Percentiles rank a stretch among this genome's conserved stretches.
Evolutionary conservation across 2,329 filamentous ascomycete genomes (phyloP).

Genomic region (Alternaria sp.): DNA sequence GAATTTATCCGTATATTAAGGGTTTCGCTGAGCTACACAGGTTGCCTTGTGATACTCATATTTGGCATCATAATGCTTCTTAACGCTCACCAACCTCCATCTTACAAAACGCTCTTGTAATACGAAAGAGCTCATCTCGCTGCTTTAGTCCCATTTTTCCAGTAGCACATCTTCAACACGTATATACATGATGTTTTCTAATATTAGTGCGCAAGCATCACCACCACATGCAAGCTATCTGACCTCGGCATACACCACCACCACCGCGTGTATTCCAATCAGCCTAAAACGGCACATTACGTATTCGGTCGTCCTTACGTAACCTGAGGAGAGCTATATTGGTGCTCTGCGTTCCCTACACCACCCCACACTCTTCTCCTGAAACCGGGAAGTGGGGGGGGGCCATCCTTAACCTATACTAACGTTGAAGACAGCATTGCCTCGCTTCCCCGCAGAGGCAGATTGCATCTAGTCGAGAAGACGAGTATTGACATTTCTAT

Average conservation of each 20-base stretch:
- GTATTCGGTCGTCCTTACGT: not conserved
- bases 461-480: not conserved
- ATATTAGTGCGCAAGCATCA: not conserved
- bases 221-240: not conserved
- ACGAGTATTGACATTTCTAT: not conserved
- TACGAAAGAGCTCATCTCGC: too few species aligned
- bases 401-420: not conserved
- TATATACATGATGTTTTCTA: not conserved
- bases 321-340: not conserved
- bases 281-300: not conserved
- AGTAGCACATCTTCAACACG: not conserved
- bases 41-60: too few species aligned
- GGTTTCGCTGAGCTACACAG: too few species aligned
- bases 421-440: not conserved
- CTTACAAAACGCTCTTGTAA: too few species aligned
- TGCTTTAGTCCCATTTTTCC: too few species aligned
- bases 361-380: not conserved
- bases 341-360: not conserved
- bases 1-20: too few species aligned
- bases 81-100: too few species aligned
- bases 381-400: slow-evolving; percentile 3
- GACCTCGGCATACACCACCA: not conserved
- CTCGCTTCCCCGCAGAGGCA: not conserved
- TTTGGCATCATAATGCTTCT: too few species aligned
- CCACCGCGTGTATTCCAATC: not conserved